Conservation (phyloP, 1,284 basidiomycete genomes). For the Volvariella volvacea region DNA sequence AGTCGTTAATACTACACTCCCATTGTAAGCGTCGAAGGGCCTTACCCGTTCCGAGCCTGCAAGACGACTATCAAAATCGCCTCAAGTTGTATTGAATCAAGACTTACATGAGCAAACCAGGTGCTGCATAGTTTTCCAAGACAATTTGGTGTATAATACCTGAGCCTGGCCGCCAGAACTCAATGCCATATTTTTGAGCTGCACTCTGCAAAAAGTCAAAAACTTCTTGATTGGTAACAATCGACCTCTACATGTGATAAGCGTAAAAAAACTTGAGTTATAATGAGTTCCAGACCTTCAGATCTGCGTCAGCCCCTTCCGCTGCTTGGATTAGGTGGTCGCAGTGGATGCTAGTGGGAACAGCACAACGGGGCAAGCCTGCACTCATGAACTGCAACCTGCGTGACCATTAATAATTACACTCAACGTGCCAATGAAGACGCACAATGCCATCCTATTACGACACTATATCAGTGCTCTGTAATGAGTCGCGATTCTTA, state of each 20-base stretch:
- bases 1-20: too few relatives aligned
- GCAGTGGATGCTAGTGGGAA: slow-evolving; percentile 88
- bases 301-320: slow-evolving; percentile 76
- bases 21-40: too few relatives aligned
- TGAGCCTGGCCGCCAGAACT: slow-evolving; percentile 94
- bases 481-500: too few relatives aligned
- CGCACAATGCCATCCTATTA: slow-evolving; percentile 72
- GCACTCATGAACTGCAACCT: slow-evolving; percentile 99
- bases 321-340: slow-evolving; percentile 95
- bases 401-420: background rate
- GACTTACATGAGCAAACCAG: slow-evolving; percentile 78
- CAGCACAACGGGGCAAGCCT: slow-evolving; percentile 79
- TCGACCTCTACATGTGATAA: slow-evolving; percentile 54
- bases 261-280: slow-evolving; percentile 6
- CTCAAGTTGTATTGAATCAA: slow-evolving; percentile 1
- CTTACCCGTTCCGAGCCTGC: slow-evolving; percentile 70
- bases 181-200: slow-evolving; percentile 89
- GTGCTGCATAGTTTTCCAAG: slow-evolving; percentile 94
- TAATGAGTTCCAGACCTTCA: slow-evolving; percentile 47
- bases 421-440: background rate
- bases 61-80: slow-evolving; percentile 11
- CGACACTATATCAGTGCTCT: too few relatives aligned
- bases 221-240: slow-evolving; percentile 90
- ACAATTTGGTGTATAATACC: slow-evolving; percentile 99
- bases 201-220: slow-evolving; percentile 98